Evolutionary conservation across 257 asterid genomes (phyloP).

Genomic region (Plantago ovata): DNA sequence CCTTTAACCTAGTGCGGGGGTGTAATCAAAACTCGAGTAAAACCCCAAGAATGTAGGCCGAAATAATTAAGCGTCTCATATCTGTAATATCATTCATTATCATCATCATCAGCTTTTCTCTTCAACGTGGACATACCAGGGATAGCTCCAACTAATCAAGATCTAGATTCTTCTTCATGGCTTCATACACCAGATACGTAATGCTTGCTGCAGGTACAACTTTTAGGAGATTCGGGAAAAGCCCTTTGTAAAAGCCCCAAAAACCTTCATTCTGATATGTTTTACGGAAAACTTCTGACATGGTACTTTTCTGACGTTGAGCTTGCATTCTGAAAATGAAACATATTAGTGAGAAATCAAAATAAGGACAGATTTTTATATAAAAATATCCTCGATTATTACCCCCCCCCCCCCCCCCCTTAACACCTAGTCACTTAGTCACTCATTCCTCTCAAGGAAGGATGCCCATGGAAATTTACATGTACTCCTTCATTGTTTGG

Average conservation of each 20-base stretch:
- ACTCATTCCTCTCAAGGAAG: too few relatives aligned
- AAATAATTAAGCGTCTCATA: background rate
- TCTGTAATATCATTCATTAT: slow-evolving; percentile 27
- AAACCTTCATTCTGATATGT: slow-evolving; percentile 66
- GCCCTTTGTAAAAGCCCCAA: slow-evolving; percentile 90
- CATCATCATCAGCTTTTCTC: slow-evolving; percentile 18
- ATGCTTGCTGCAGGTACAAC: slow-evolving; percentile 97
- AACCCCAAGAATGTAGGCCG: slow-evolving; percentile 4
- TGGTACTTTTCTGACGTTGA: slow-evolving; percentile 42
- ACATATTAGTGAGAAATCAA: slow-evolving; percentile 7
- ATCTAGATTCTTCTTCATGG: slow-evolving; percentile 83
- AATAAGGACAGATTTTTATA: too few relatives aligned
- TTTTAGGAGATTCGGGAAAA: slow-evolving; percentile 88
- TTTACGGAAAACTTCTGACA: slow-evolving; percentile 71
- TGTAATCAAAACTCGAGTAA: background rate
- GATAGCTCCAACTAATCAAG: slow-evolving; percentile 43
- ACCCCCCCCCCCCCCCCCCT: too few relatives aligned
- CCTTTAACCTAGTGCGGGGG: background rate
- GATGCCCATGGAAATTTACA: too few relatives aligned
- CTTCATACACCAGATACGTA: slow-evolving; percentile 87
- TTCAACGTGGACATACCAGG: slow-evolving; percentile 13
- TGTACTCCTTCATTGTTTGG: too few relatives aligned
- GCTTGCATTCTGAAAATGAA: slow-evolving; percentile 88
- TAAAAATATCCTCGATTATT: too few relatives aligned
- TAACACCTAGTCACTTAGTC: too few relatives aligned